Conservation (phyloP, 1,139 yeast species). For the Debaryomyces sp. region DNA sequence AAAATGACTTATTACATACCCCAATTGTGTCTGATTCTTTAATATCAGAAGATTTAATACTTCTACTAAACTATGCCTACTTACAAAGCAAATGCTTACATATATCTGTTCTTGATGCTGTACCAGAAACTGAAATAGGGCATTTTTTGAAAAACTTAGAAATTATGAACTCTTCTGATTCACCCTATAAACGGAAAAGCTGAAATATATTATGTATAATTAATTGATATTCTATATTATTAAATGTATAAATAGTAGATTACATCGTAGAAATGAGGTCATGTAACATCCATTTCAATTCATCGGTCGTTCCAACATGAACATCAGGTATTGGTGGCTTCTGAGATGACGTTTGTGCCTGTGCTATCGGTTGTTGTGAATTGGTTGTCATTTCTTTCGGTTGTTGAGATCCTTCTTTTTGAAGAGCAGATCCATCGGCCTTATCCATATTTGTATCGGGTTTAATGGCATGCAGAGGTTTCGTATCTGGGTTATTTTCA, state of each 20-base stretch:
- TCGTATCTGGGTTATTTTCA: neutral
- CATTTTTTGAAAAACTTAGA: constrained; percentile 18
- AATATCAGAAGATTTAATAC: neutral
- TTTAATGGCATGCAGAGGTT: constrained; percentile 1
- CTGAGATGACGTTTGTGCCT: constrained; percentile 3
- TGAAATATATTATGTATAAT: constrained; percentile 3
- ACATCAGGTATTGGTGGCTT: constrained; percentile 15
- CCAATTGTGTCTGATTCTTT: neutral
- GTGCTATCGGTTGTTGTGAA: neutral
- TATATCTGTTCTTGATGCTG: constrained; percentile 14
- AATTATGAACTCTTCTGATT: constrained; percentile 19
- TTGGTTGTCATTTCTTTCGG: neutral
- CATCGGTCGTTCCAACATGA: constrained; percentile 66
- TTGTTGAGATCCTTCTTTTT: neutral
- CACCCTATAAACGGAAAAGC: constrained; percentile 20
- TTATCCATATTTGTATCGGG: constrained; percentile 6
- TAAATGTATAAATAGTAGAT: constrained; percentile 9
- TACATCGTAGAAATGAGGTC: constrained; percentile 50
- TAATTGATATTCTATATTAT: constrained; percentile 3
- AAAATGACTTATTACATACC: constrained; percentile 4
- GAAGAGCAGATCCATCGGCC: neutral
- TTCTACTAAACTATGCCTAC: constrained; percentile 20
- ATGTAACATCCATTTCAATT: constrained; percentile 70
- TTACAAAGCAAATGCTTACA: constrained; percentile 28
- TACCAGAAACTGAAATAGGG: constrained; percentile 9